Base-by-base conservation (phyloP, 202 grass and related monocot genomes). In the Eragrostis tef region DNA sequence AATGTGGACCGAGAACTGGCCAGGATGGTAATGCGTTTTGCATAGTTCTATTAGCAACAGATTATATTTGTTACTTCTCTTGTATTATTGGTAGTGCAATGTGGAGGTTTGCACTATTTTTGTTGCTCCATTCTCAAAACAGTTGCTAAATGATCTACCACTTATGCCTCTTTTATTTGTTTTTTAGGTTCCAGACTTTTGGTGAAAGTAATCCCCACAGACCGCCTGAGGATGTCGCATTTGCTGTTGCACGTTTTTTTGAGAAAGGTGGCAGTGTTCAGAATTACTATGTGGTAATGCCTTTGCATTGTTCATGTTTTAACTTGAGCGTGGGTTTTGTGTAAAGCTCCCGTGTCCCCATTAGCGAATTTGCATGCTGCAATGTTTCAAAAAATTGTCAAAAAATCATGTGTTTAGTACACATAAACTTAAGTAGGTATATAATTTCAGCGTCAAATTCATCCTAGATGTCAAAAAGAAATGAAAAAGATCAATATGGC, bases 1-100 rank as follows among this genome's bases (percentile, higher is more conserved):
- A 85, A 44, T 99, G 31, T 95, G 96, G 96, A 99, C 96, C 25
- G 96, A 99, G 81, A 95, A 99, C 81, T 99, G 96, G 96, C 92
- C 96, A 81, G 96, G 96, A 89, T 95, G 96, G 96, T 98, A 98
- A 92, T 62, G 52, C 16, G 31, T 42, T 81, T 58, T 49, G 17
- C 62, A 19, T 46, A 72, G 47, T 71, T 71, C 51, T 17, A 21
- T 51, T 70, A 43, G 15, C 1, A 79, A 11, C 3, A 17, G 0
- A 41, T 79, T 81, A 43, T 4, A 21, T 2, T 69, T 43, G 64
- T 1, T 42, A 67, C 7, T 29, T 51, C 12, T 60, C 17, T 44
- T 77, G 20, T 78, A 51, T 41, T 47, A 8, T 49, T 65, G 13
- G 48, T 27, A 14, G 26, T 19, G 36, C 6, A 72, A n/a, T 14